Evolutionary conservation across 2,329 filamentous ascomycete species (phyloP), one percentile per base, ranked within the genome.

Genomic region (Trichoderma endophyticum): DNA sequence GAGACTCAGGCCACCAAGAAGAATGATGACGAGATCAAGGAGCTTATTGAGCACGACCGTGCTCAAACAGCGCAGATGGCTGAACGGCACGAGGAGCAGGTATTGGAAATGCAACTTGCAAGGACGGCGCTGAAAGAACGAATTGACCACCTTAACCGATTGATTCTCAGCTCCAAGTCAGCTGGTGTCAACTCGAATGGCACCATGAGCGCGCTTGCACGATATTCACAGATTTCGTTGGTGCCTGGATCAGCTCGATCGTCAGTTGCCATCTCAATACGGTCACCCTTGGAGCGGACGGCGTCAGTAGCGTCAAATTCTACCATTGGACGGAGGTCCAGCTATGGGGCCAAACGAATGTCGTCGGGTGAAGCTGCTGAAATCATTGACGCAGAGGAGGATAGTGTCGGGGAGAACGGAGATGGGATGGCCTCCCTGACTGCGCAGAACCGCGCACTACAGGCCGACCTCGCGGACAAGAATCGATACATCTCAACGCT

Each of bases 71-170:
- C 92, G 76, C 93, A 98, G 81, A 92, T 93, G 8, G 91, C 94
- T 75, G 89, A 93, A 75, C 90, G 94, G 51, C 96, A 98, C 76
- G 95, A 98, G 79, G 96, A 98, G 83, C 96, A 99, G 81, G 95
- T 99, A 88, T 86, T 99, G 70, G 96, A 99, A 82, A 98, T 99
- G 93, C 96, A 99, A 80, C 88, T 99, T 61, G 96, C 96, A 36
- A 90, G 96, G 56, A 99, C 96, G 1, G 96, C 96, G 0, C 84
- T 99, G 70, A 99, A 98, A 81, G 96, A 99, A 84, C 91, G 96
- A 34, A 99, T 99, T 77, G 95, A 98, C 80, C 96, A 99, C 81
- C 86, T 99, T 61, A 99, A 98, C 82, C 91, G 95, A 62, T 86
- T 99, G 64, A 98, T 99, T 75, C 84, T 99, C 73, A 97, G 94